These are phyloP conservation scores for Sporothrix schenckii DNA, from an alignment of 2,329 filamentous ascomycete species.

Conservation along the genomic window DNA sequence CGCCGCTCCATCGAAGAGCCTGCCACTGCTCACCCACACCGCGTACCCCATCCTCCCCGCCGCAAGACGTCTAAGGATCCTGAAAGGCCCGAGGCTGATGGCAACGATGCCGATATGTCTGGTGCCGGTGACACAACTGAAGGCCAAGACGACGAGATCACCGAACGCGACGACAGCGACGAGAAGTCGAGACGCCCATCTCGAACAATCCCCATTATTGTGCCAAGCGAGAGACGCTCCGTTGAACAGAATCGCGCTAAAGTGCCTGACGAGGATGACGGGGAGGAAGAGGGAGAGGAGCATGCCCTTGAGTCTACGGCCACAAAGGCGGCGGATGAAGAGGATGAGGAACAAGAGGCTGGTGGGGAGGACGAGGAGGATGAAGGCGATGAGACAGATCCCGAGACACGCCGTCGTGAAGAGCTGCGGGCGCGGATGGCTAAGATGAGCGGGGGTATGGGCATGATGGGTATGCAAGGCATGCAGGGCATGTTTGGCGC, in stretches of 20 bases:
- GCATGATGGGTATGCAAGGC: constrained; percentile 78
- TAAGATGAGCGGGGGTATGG: constrained; percentile 97
- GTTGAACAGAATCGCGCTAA: constrained; percentile 21
- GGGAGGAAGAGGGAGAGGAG: constrained; percentile 47
- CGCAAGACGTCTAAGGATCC: constrained; percentile 57
- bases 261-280: constrained; percentile 14
- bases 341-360: constrained; percentile 52
- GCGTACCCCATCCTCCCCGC: constrained; percentile 50
- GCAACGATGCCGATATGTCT: constrained; percentile 67
- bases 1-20: constrained; percentile 57
- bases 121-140: constrained; percentile 67
- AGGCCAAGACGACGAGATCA: constrained; percentile 60
- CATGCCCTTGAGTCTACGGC: not conserved
- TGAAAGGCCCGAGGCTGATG: constrained; percentile 53
- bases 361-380: constrained; percentile 73
- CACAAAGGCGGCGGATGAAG: constrained; percentile 26
- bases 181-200: constrained; percentile 52
- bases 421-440: constrained; percentile 95
- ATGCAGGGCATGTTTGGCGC: constrained; percentile 92
- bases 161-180: constrained; percentile 75
- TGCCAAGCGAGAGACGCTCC: constrained; percentile 28
- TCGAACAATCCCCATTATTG: constrained; percentile 28
- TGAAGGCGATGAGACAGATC: constrained; percentile 83
- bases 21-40: constrained; percentile 43
- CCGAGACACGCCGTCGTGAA: constrained; percentile 80